These are phyloP conservation scores for Tylopilus sp. DNA, from an alignment of 1,284 basidiomycete species.

Conservation along the genomic window DNA sequence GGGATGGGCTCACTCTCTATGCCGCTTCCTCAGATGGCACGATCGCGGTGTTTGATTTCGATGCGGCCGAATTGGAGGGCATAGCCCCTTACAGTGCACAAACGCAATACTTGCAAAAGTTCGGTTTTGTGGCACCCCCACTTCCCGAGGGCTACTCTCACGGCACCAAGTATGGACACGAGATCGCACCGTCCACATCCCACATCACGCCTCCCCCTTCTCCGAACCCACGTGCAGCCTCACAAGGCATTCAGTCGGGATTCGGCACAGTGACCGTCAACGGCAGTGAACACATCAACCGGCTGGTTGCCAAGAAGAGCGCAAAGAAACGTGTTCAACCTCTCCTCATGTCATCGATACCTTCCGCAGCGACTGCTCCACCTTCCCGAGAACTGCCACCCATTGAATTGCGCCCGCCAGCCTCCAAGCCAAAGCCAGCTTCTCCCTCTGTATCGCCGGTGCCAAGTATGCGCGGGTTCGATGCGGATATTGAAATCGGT, in stretches of 20 bases:
- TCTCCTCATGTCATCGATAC: constrained; percentile 37
- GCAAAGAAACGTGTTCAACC: constrained; percentile 69
- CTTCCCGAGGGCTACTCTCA: constrained; percentile 69
- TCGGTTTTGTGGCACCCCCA: constrained; percentile 65
- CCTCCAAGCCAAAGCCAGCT: constrained; percentile 15
- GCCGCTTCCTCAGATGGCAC: constrained; percentile 96
- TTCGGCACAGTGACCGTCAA: constrained; percentile 39
- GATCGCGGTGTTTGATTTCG: constrained; percentile 84
- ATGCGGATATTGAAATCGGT: constrained; percentile 33
- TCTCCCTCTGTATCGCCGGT: constrained; percentile 30
- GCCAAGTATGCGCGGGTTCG: constrained; percentile 29
- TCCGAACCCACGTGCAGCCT: constrained; percentile 34
- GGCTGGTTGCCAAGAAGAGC: constrained; percentile 68
- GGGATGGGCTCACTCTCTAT: constrained; percentile 89
- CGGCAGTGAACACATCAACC: constrained; percentile 60
- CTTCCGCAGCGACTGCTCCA: constrained; percentile 36
- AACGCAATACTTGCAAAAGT: constrained; percentile 74
- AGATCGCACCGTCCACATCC: constrained; percentile 20
- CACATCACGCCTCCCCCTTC: constrained; percentile 51
- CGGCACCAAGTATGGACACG: constrained; percentile 32
- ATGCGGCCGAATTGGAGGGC: constrained; percentile 76
- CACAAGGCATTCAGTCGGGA: constrained; percentile 34
- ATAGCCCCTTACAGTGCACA: constrained; percentile 75
- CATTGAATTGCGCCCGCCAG: constrained; percentile 15
- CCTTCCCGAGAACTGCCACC: constrained; percentile 11